Conservation (phyloP, 2,329 filamentous ascomycete species). For the Beauveria caledonica region DNA sequence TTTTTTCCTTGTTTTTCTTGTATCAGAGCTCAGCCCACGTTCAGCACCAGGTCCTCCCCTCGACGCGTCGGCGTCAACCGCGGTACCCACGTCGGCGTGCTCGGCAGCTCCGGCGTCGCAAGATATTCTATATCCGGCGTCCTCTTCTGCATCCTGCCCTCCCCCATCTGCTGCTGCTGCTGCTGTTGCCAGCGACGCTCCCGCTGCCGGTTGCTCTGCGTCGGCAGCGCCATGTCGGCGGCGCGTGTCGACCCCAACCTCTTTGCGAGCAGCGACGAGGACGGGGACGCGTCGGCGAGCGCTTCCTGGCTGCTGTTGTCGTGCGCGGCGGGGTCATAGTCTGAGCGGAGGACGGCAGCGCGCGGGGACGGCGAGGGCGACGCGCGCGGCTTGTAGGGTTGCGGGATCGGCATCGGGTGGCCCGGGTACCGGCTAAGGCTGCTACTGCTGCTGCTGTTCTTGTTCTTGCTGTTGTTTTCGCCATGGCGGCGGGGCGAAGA, state of each 20-base stretch:
- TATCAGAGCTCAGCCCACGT: constrained; percentile 35
- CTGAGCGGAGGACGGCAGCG: background rate
- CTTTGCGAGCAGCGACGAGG: constrained; percentile 37
- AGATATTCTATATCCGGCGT: background rate
- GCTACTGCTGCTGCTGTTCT: background rate
- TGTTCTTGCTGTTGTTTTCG: background rate
- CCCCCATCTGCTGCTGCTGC: background rate
- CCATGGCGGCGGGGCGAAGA: background rate
- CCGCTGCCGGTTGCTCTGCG: background rate
- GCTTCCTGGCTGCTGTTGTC: constrained; percentile 15
- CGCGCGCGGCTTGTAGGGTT: background rate
- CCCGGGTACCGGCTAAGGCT: constrained; percentile 1
- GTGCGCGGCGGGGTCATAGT: background rate
- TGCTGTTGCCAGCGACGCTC: background rate
- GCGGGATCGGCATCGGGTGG: constrained; percentile 9
- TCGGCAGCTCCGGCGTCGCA: constrained; percentile 25
- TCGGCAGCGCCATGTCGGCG: constrained; percentile 33
- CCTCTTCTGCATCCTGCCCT: background rate
- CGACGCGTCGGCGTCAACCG: constrained; percentile 57
- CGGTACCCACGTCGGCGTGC: constrained; percentile 53
- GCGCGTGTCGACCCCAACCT: constrained; percentile 42
- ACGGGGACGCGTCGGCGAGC: constrained; percentile 22
- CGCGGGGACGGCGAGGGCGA: background rate
- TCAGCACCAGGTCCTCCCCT: constrained; percentile 56
- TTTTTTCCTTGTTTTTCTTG: background rate